Evolutionary conservation across 1,284 basidiomycete species (phyloP).

Genomic region (Ustilago hordei): DNA sequence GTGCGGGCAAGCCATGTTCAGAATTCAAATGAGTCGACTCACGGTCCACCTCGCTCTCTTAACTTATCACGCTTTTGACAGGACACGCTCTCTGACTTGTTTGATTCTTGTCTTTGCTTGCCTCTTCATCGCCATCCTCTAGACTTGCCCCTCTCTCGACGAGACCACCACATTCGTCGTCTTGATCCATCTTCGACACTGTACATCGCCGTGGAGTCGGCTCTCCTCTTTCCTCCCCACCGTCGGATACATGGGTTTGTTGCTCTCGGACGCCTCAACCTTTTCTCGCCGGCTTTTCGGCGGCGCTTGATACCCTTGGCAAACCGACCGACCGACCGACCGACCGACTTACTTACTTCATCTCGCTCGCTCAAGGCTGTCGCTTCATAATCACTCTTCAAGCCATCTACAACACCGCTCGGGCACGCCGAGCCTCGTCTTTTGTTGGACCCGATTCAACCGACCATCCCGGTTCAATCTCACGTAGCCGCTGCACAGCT

Average conservation of each 20-base stretch:
- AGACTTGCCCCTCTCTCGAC: no score
- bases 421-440: conserved; percentile 12
- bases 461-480: not conserved
- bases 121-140: not conserved
- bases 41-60: not conserved
- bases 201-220: conserved; percentile 8
- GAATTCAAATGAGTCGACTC: not conserved
- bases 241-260: conserved; percentile 12
- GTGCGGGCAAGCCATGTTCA: not conserved
- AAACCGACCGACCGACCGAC: not conserved
- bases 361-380: conserved; percentile 18
- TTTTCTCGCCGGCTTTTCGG: conserved; percentile 13
- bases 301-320: conserved; percentile 7
- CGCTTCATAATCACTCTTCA: conserved; percentile 8
- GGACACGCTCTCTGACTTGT: not conserved
- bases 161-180: not conserved
- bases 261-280: conserved; percentile 1
- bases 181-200: not conserved
- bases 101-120: no score
- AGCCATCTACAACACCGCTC: not conserved
- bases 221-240: conserved; percentile 9
- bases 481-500: not conserved
- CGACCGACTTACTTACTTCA: conserved; percentile 4
- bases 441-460: not conserved
- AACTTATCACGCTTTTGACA: not conserved